Percentiles rank a stretch among this genome's conserved stretches.
Conservation (phyloP, 2,329 filamentous ascomycete species). For the Trichoderma sp. region DNA sequence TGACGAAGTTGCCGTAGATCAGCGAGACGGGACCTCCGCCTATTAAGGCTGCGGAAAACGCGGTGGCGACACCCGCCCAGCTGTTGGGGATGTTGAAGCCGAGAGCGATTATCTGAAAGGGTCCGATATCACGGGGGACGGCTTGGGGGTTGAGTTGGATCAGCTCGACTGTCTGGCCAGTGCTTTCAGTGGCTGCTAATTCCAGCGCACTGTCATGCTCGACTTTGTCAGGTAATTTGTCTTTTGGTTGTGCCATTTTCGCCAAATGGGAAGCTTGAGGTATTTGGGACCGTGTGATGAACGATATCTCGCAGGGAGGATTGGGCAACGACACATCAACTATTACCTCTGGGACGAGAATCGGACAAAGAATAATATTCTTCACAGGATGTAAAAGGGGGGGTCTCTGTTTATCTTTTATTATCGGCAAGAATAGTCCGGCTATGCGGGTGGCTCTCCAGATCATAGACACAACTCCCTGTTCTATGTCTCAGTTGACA, state of each 20-base stretch:
- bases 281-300: background rate
- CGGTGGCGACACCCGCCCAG: constrained; percentile 26
- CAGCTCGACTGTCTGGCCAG: constrained; percentile 21
- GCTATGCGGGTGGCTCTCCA: background rate
- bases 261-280: background rate
- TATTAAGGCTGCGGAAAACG: constrained; percentile 23
- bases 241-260: background rate
- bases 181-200: background rate
- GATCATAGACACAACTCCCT: background rate
- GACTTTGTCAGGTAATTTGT: background rate
- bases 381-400: background rate
- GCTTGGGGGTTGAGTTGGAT: constrained; percentile 3
- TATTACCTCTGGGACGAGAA: background rate
- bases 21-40: constrained; percentile 15
- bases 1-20: constrained; percentile 29
- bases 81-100: constrained; percentile 27
- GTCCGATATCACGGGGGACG: constrained; percentile 3
- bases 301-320: background rate
- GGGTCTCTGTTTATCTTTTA: background rate
- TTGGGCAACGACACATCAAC: background rate
- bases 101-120: constrained; percentile 10
- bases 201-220: background rate
- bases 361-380: background rate
- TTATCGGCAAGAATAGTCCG: background rate
- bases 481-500: background rate